Conservation (phyloP, 2,329 filamentous ascomycete genomes). For the Alternaria postmessia region DNA sequence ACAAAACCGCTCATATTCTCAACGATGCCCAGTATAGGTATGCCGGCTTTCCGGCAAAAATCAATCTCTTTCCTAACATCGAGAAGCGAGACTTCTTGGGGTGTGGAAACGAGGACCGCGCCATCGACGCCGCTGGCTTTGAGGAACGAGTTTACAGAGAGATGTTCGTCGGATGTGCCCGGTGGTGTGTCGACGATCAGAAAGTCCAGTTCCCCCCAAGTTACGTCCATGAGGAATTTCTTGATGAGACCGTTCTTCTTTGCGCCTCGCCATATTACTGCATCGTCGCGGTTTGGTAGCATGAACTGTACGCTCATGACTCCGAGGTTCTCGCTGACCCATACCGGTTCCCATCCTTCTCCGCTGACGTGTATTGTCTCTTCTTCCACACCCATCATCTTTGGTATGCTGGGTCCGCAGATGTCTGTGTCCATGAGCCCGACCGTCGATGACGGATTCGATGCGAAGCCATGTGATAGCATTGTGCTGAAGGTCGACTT, state of each 20-base stretch:
- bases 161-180: constrained; percentile 92
- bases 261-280: constrained; percentile 94
- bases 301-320: constrained; percentile 99
- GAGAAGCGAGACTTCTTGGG: constrained; percentile 89
- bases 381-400: constrained; percentile 97
- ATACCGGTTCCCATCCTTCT: constrained; percentile 92
- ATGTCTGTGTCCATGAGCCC: constrained; percentile 99
- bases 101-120: constrained; percentile 91
- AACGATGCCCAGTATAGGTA: constrained; percentile 84
- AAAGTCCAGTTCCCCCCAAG: constrained; percentile 96
- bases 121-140: constrained; percentile 93
- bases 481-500: constrained; percentile 94
- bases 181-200: constrained; percentile 94
- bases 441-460: constrained; percentile 78
- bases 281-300: constrained; percentile 91
- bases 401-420: constrained; percentile 93
- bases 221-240: constrained; percentile 96
- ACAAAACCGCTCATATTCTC: constrained; percentile 99
- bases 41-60: constrained; percentile 94
- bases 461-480: constrained; percentile 87
- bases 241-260: constrained; percentile 99
- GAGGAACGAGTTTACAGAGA: constrained; percentile 90
- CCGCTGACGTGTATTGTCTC: constrained; percentile 93
- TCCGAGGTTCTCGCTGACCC: constrained; percentile 91
- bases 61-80: constrained; percentile 98